Percentiles rank a stretch among this genome's conserved stretches.
Evolutionary conservation across 192 early-diverging fungal species (phyloP).

Genomic region (Linnemannia zychae): DNA sequence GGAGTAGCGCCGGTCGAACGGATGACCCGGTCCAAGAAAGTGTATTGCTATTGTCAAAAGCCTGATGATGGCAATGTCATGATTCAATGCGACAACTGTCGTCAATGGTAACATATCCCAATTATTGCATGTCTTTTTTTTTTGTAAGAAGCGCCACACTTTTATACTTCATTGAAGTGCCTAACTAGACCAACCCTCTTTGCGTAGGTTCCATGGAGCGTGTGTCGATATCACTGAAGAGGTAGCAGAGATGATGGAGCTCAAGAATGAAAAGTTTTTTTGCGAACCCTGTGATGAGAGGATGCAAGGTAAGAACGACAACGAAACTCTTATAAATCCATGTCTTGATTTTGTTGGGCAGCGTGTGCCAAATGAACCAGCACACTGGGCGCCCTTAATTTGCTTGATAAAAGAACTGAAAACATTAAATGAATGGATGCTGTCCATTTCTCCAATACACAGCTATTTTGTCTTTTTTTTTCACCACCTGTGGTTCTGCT

Average conservation of each 20-base stretch:
- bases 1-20: constrained; percentile 14
- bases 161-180: background rate
- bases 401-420: constrained; percentile 4
- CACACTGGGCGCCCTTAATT: background rate
- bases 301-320: constrained; percentile 49
- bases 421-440: background rate
- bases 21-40: constrained; percentile 58
- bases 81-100: constrained; percentile 81
- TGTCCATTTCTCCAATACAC: background rate
- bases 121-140: background rate
- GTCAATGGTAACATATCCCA: constrained; percentile 75
- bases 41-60: constrained; percentile 81
- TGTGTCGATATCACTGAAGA: constrained; percentile 74
- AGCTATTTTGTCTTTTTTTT: background rate
- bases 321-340: too few species aligned
- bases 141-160: background rate
- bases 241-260: constrained; percentile 60
- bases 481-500: background rate
- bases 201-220: constrained; percentile 71
- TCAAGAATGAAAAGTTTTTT: constrained; percentile 55
- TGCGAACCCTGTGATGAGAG: constrained; percentile 49
- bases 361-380: background rate
- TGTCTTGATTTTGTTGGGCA: constrained; percentile 11
- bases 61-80: constrained; percentile 80
- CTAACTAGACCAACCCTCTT: background rate